Evolutionary conservation across 768 basidiomycete species (phyloP), one percentile per base, ranked within the genome.

Genomic region (Hirschioporus abietinus): DNA sequence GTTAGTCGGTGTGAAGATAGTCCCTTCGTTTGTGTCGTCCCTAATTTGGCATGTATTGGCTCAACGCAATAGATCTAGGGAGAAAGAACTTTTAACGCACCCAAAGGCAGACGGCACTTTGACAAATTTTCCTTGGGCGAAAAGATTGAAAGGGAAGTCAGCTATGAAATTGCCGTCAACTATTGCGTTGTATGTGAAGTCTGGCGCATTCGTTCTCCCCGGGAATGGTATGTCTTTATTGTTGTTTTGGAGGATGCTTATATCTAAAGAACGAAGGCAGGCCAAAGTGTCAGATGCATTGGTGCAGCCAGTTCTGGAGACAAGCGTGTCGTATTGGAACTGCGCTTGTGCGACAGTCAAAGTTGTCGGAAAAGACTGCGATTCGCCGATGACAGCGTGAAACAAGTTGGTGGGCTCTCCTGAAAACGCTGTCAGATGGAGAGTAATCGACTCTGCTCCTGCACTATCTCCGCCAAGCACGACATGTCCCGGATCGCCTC

Each of bases 251-350:
- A 52, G 42, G 4, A 52, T 20, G 12, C 42, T 52, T 6, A 52
- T 77, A 34, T 78, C 74, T 1, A 77, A 72, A 1, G 69, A 69
- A 6, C 76, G 72, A 35, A 84, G 72, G 65, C 83, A 84, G 0
- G 70, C 76, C 7, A 84, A 72, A 6, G 76, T 70, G 35, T 77
- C 76, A 0, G 73, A 71, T 0, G 69, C 67, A 58, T 77, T 76
- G 7, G 67, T 70, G 68, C 84, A 84, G 7, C 80, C 80, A 24
- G 60, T 24, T 24, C 63, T 24, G 12, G 66, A 67, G 0, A 63
- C 66, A 30, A 36, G 66, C 6, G 63, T 60, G 25, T 69, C 67
- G 27, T 66, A 69, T 35, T 69, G 66, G 65, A 66, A 67, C 60
- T 69, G 65, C n/a, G 64, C 60, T n/a, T 66, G 62, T 34, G 63